Evolutionary conservation across 768 basidiomycete genomes (phyloP).

Genomic region (Rhodosporidiobolus sp.): DNA sequence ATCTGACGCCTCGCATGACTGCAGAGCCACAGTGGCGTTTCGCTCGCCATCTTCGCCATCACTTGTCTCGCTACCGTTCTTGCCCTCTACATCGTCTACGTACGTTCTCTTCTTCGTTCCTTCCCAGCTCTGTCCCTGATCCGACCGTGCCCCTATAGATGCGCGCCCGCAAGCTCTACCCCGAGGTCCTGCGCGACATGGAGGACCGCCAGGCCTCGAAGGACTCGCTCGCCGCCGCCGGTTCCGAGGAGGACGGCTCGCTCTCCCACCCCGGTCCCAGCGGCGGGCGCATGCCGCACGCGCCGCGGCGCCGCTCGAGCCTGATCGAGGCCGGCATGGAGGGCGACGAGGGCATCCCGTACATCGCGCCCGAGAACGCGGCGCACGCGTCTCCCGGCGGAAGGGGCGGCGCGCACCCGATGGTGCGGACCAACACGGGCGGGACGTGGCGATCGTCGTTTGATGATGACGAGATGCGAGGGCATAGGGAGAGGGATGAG

Average conservation of each 20-base stretch:
- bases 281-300: not conserved
- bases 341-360: not conserved
- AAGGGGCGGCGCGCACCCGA: not conserved
- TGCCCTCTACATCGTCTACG: constrained; percentile 1
- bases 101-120: not conserved
- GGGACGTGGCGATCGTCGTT: not conserved
- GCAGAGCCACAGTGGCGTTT: not conserved
- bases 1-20: not conserved
- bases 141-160: not conserved
- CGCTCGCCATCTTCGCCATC: constrained; percentile 10
- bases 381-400: not conserved
- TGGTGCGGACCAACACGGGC: not conserved
- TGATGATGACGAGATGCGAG: too few species aligned
- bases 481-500: not conserved
- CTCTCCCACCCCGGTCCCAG: not conserved
- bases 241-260: not conserved
- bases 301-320: not conserved
- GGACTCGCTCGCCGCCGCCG: not conserved
- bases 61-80: not conserved
- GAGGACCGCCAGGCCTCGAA: not conserved
- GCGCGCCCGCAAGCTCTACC: constrained; percentile 10
- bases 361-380: not conserved
- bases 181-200: constrained; percentile 12
- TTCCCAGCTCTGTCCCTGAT: not conserved
- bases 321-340: constrained; percentile 9